These are phyloP conservation scores for Lippia alba DNA, from an alignment of 305 asterid species.

Conservation along the genomic window DNA sequence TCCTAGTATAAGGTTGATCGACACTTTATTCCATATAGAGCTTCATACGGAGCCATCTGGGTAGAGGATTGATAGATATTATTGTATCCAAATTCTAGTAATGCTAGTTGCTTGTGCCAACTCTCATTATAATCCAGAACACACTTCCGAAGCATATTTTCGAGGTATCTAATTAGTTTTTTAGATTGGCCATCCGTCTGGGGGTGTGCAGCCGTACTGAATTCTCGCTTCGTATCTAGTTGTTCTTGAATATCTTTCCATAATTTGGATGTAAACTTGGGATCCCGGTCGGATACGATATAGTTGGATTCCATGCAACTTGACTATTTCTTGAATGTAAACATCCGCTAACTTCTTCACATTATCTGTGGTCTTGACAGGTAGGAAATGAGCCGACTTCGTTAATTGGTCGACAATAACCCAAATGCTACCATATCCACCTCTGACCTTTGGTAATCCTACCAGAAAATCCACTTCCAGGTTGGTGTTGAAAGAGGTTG, in stretches of 20 bases:
- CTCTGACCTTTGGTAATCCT: not conserved
- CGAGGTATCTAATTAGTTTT: no score
- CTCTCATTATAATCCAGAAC: no score
- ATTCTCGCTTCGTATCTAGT: not conserved
- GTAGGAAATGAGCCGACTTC: not conserved
- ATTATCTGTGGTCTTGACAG: not conserved
- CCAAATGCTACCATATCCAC: not conserved
- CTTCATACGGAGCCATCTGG: no score
- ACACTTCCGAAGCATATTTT: no score
- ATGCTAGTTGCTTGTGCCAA: no score
- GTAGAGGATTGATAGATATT: no score
- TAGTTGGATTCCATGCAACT: not conserved
- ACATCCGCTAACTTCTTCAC: not conserved
- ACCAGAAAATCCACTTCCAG: not conserved
- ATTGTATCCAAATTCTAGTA: no score
- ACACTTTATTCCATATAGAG: no score
- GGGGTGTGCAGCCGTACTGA: no score
- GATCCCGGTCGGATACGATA: not conserved
- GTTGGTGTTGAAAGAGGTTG: not conserved
- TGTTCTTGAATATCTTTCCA: not conserved
- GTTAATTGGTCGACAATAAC: not conserved
- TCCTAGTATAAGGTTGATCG: no score
- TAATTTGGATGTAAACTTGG: not conserved
- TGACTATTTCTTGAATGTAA: not conserved
- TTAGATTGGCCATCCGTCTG: no score